Evolutionary conservation across 208 protist species (phyloP).

Genomic region (Herpetomonas tarakana): DNA sequence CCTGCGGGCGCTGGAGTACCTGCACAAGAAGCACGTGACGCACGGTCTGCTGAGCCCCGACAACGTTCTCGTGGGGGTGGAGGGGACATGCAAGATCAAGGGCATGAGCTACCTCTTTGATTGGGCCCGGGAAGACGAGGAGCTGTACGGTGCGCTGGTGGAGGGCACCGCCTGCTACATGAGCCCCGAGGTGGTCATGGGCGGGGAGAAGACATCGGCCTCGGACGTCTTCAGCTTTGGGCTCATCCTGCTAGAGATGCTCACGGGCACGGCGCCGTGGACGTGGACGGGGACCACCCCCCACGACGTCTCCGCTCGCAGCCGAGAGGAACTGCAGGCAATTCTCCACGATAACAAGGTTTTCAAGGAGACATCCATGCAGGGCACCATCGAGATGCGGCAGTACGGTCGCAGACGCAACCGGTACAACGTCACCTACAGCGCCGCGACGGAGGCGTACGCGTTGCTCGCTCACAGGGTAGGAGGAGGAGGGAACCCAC

Average conservation of each 20-base stretch:
- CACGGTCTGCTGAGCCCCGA: constrained; percentile 37
- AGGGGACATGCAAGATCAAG: constrained; percentile 39
- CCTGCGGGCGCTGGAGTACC: constrained; percentile 39
- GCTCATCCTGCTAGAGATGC: constrained; percentile 38
- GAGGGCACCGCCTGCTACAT: constrained; percentile 19
- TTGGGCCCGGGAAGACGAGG: constrained; percentile 14
- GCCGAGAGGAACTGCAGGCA: constrained; percentile 6
- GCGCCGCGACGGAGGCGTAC: too few species aligned
- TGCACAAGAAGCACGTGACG: constrained; percentile 31
- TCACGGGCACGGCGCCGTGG: constrained; percentile 35
- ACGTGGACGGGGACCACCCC: constrained; percentile 16
- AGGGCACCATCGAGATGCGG: constrained; percentile 14
- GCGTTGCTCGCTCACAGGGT: too few species aligned
- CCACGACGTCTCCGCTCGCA: not conserved
- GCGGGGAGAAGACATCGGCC: constrained; percentile 15
- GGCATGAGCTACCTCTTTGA: constrained; percentile 30
- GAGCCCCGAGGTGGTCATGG: constrained; percentile 35
- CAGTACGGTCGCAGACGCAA: constrained; percentile 18
- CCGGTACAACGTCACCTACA: constrained; percentile 19
- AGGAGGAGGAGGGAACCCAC: too few species aligned
- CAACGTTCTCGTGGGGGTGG: constrained; percentile 32
- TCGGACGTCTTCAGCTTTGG: constrained; percentile 50
- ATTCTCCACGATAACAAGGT: constrained; percentile 13
- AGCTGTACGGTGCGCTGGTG: constrained; percentile 2
- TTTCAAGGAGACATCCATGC: constrained; percentile 9